phyloP scores from a whole-genome alignment of 371 early-diverging fungal genomes.

The Rhizomucor pusillus region DNA sequence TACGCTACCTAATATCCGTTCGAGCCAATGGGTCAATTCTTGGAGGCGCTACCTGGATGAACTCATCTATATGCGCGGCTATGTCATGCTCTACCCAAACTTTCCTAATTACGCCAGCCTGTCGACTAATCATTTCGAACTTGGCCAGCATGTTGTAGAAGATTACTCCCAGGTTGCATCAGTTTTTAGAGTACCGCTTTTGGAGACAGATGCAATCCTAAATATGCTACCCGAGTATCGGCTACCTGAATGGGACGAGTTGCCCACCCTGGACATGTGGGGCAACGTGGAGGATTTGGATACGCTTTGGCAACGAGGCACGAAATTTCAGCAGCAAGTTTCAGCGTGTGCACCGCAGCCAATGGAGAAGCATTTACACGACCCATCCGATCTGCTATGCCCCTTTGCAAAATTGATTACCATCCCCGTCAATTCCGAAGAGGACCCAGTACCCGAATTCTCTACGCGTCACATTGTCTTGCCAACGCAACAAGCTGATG shows the following conservation, averaged over 20 bases:
- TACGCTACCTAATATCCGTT: constrained; percentile 41
- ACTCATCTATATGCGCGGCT: constrained; percentile 57
- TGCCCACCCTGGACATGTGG: constrained; percentile 55
- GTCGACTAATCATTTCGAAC: constrained; percentile 55
- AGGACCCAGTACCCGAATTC: constrained; percentile 30
- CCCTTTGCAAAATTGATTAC: constrained; percentile 33
- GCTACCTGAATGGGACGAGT: constrained; percentile 36
- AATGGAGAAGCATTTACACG: constrained; percentile 19
- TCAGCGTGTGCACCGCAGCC: constrained; percentile 48
- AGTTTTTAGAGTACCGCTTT: constrained; percentile 50
- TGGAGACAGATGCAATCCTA: constrained; percentile 30
- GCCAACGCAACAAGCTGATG: too few relatives aligned
- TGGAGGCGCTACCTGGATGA: constrained; percentile 67
- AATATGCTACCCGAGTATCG: constrained; percentile 25
- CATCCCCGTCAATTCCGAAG: constrained; percentile 27
- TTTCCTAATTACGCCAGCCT: constrained; percentile 47
- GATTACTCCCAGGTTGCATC: constrained; percentile 33
- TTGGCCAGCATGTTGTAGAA: constrained; percentile 39
- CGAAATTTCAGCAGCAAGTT: constrained; percentile 40
- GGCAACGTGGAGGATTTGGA: constrained; percentile 33
- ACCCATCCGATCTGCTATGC: constrained; percentile 47
- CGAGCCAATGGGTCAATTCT: constrained; percentile 57
- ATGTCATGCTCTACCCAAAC: constrained; percentile 62
- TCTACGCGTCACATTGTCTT: constrained; percentile 10
- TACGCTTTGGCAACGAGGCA: constrained; percentile 40